Base-by-base conservation (phyloP, 1,284 basidiomycete species). In the Cryptococcus neoformans region DNA sequence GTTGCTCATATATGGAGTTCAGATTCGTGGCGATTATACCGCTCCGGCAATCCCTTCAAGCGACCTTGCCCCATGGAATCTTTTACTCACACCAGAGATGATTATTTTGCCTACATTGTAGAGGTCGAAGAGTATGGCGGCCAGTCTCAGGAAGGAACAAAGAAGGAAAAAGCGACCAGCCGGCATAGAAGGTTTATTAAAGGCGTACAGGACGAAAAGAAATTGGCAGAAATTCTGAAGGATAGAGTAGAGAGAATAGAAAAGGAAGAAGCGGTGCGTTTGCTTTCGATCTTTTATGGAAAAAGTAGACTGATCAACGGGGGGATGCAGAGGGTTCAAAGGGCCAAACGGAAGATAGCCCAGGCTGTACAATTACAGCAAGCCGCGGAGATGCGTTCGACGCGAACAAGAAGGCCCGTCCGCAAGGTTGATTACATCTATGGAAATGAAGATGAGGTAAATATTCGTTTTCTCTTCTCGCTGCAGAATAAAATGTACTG, bases 31-130 rank as follows among this genome's bases (percentile, higher is more conserved):
- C 56, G 75, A 36, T 49, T 78, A 50, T 78, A 76, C 60, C 63
- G 63, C 34, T 76, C 74, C 16, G 71, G 74, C 8, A 78, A 78
- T 59, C 76, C 76, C 6, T 78, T 71, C 68, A 78, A 78, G 51
- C 69, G 75, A 2, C 72, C 69, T 0, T 78, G 74, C 54, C 75
- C 74, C 0, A 59, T 78, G 35, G 51, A 60, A 16, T 55, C 65
- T 34, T 57, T 72, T 48, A 62, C 69, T 6, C 52, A 61, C 7
- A 68, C 63, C 7, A 62, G 65, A 47, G 57, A 60, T 38, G 65
- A 74, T 36, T 62, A 75, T 10, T 50, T 66, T 28, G 55, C 56
- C 4, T 58, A 65, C 40, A 58, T 68, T 4, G 62, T 57, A 9
- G 39, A 58, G 10, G 65, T 65, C 49, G 62, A 58, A 5, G 56